Base-by-base conservation (phyloP, 139 green algal genomes). In the Chlamydomonas applanata region DNA sequence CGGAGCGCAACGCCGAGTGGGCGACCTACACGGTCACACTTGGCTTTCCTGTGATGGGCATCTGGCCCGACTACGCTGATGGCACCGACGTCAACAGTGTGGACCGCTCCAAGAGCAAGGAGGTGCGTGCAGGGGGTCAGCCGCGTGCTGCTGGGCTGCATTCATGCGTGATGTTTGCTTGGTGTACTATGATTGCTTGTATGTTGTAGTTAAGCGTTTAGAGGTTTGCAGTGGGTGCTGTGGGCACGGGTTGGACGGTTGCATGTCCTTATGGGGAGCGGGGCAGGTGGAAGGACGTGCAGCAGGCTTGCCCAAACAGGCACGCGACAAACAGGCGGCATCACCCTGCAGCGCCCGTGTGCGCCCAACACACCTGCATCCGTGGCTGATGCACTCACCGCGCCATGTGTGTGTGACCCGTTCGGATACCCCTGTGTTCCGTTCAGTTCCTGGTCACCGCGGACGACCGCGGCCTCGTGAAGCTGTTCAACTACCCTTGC, bases 401-500 rank as follows among this genome's bases (percentile, higher is more conserved):
- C n/a, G n/a, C n/a, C n/a, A n/a, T n/a, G n/a, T n/a, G n/a, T n/a
- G n/a, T n/a, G n/a, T n/a, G n/a, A n/a, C n/a, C n/a, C n/a, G n/a
- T n/a, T n/a, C n/a, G n/a, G 59, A 20, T 20, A 60, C 49, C 17
- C 19, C 20, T 60, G 13, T 52, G 70, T 13, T 72, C 61, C 17
- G 73, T 71, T 17, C 44, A 79, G 35, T 79, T 79, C 34, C 44
- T 91, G 5, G 83, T 75, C 1, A 86, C 83, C 14, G 71, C 68
- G 40, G 87, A 88, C 34, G 87, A 92, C 72, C 45, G 81, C 35
- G 87, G 87, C 35, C 72, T 88, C 29, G 87, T 94, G 30, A 85
- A 85, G 74, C 86, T 92, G 1, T 89, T 90, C 83, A 92, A 91
- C 81, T 91, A 88, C 79, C 89, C 89, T 4, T 87, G 77, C 46